These are phyloP conservation scores for Coemansia sp. DNA, from an alignment of 192 early-diverging fungal genomes.

Conservation along the genomic window DNA sequence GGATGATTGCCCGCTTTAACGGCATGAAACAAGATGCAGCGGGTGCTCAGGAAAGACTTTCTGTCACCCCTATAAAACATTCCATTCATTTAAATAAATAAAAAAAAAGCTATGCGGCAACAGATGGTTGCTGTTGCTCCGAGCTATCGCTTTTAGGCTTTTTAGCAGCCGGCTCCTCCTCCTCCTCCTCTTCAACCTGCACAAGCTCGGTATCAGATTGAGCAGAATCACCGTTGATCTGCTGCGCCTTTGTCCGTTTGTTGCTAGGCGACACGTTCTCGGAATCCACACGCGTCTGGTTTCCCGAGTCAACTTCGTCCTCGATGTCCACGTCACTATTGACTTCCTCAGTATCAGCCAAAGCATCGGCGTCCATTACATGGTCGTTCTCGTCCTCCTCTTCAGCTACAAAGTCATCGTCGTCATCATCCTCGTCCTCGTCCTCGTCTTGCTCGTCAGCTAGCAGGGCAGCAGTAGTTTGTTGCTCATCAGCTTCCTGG, in stretches of 20 bases:
- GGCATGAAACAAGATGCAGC: too few relatives aligned
- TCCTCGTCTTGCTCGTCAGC: constrained; percentile 8
- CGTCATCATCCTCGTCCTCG: constrained; percentile 27
- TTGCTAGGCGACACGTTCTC: constrained; percentile 15
- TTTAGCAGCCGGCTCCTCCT: constrained; percentile 17
- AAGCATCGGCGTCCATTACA: constrained; percentile 26
- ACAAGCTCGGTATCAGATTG: background rate
- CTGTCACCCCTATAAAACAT: too few relatives aligned
- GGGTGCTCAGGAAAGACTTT: too few relatives aligned
- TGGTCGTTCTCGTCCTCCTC: constrained; percentile 42
- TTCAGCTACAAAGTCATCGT: constrained; percentile 40
- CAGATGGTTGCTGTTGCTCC: constrained; percentile 5
- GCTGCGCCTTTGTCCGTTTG: constrained; percentile 17
- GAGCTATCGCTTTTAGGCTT: constrained; percentile 13
- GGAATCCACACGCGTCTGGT: constrained; percentile 13
- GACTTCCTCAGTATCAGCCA: constrained; percentile 9
- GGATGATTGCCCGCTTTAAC: too few relatives aligned
- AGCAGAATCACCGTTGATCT: background rate
- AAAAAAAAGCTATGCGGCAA: constrained; percentile 6
- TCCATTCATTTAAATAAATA: too few relatives aligned
- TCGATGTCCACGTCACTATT: background rate
- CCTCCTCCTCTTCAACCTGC: constrained; percentile 11
- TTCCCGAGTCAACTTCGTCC: constrained; percentile 8
- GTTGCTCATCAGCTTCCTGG: constrained; percentile 3
- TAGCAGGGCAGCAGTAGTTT: constrained; percentile 21